phyloP scores from a whole-genome alignment of 1,139 yeast species.

The Casaregolazyma lundiana region DNA sequence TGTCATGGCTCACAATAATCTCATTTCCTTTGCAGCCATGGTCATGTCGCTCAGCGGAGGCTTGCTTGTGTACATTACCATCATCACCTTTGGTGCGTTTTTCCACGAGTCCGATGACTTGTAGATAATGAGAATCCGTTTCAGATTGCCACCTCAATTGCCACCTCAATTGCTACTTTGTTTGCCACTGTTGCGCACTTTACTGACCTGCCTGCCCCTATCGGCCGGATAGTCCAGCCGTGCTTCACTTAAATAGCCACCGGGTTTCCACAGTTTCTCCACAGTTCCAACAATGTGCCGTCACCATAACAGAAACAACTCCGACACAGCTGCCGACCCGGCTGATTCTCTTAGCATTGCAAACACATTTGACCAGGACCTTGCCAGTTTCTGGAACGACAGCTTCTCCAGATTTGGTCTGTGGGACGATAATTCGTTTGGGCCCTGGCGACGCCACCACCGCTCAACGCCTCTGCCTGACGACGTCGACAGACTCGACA shows the following conservation, averaged over 20 bases:
- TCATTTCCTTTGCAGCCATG: slow-evolving; percentile 56
- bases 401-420: not conserved
- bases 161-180: no score
- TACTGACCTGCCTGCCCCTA: not conserved
- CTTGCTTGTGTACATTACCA: slow-evolving; percentile 62
- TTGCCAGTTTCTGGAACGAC: not conserved
- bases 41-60: slow-evolving; percentile 69
- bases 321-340: not conserved
- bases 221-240: no score
- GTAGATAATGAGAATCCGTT: slow-evolving; percentile 19
- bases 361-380: not conserved
- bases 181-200: not conserved
- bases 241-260: no score
- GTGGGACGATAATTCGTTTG: not conserved
- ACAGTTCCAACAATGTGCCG: not conserved
- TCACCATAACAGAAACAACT: not conserved
- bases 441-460: slow-evolving; percentile 1
- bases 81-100: slow-evolving; percentile 64
- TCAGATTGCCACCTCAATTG: not conserved
- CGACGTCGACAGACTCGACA: slow-evolving; percentile 1
- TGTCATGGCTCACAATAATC: slow-evolving; percentile 57
- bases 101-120: slow-evolving; percentile 58
- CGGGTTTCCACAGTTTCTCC: no score
- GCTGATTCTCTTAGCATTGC: not conserved
- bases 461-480: slow-evolving; percentile 2